These are phyloP conservation scores for Pseudonitzschia multistriata DNA, from an alignment of 108 stramenopile species.

Conservation along the genomic window DNA sequence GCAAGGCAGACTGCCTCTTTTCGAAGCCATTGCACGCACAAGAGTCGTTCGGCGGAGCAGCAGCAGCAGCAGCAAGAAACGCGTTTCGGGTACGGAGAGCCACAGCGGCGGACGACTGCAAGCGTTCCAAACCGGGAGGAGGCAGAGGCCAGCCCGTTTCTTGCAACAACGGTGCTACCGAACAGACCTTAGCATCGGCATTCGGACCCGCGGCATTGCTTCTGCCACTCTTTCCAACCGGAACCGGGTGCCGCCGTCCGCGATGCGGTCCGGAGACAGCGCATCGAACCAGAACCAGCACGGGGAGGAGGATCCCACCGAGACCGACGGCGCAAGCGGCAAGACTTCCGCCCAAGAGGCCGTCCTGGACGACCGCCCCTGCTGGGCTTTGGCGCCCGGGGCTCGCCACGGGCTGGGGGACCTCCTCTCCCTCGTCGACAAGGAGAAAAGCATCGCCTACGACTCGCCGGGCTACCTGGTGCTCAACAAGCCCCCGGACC, in stretches of 20 bases:
- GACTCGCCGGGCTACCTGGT: conserved; percentile 66
- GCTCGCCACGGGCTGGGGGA: conserved; percentile 47
- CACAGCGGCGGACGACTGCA: too few relatives aligned
- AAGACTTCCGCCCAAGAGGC: not conserved
- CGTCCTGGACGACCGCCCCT: conserved; percentile 54
- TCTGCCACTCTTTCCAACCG: too few relatives aligned
- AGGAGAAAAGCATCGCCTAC: conserved; percentile 42
- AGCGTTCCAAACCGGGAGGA: not conserved
- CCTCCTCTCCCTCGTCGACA: conserved; percentile 41
- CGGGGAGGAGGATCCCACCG: not conserved
- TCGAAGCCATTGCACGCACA: not conserved
- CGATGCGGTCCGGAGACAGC: too few relatives aligned
- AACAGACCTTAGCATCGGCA: too few relatives aligned
- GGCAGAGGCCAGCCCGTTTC: not conserved
- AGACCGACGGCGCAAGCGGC: not conserved
- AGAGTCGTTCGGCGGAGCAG: not conserved
- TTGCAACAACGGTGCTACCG: too few relatives aligned
- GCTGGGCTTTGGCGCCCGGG: conserved; percentile 71
- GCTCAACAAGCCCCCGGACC: conserved; percentile 84
- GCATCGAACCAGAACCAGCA: not conserved
- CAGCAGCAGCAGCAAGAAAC: not conserved
- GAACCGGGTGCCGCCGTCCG: too few relatives aligned
- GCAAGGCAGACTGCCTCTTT: not conserved
- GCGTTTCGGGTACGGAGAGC: too few relatives aligned
- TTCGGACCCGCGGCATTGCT: too few relatives aligned